Conservation (phyloP, 257 asterid genomes). For the Coffea eugenioides region DNA sequence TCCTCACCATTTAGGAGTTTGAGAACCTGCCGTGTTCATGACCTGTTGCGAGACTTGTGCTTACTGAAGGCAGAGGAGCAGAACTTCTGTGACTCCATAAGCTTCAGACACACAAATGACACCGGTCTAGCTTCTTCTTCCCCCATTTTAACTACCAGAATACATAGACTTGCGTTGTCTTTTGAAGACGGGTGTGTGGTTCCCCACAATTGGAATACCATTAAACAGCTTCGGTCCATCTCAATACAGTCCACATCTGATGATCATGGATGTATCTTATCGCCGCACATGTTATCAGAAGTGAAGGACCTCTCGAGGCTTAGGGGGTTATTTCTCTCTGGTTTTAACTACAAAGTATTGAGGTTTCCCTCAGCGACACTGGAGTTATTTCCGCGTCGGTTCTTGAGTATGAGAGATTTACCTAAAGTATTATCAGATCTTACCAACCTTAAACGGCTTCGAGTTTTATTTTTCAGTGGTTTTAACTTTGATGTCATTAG, state of each 20-base stretch:
- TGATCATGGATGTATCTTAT: neutral
- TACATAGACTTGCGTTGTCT: neutral
- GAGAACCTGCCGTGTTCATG: slow-evolving; percentile 7
- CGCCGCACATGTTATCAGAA: neutral
- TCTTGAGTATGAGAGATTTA: neutral
- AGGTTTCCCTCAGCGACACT: neutral
- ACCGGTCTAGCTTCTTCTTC: neutral
- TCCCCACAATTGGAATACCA: neutral
- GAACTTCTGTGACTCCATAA: neutral
- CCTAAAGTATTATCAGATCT: neutral
- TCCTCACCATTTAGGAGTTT: neutral
- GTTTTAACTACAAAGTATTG: neutral
- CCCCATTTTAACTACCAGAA: neutral
- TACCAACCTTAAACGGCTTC: neutral
- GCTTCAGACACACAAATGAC: neutral
- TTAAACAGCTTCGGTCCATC: neutral
- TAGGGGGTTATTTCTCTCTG: neutral
- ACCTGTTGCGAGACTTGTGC: neutral
- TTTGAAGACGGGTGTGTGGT: slow-evolving; percentile 1
- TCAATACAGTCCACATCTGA: neutral
- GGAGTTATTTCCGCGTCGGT: neutral
- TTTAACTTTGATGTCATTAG: neutral
- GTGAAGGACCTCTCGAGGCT: neutral
- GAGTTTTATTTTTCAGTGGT: neutral
- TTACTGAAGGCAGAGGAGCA: neutral